Evolutionary conservation across 257 asterid species (phyloP), one percentile per base, ranked within the genome.

Genomic region (Capsicum baccatum): DNA sequence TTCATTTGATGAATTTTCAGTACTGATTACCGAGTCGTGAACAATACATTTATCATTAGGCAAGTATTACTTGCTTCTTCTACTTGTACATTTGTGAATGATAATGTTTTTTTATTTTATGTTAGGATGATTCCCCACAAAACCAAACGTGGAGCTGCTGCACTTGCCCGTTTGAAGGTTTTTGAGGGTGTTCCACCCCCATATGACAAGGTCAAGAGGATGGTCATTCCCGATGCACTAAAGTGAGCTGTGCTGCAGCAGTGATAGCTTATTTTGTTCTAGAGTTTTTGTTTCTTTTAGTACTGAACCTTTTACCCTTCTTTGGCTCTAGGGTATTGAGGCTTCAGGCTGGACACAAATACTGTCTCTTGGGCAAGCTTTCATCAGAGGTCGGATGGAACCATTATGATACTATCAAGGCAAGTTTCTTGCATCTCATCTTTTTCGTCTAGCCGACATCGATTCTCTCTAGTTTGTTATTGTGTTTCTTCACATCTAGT

Each of bases 151-250:
- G 94, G 94, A 69, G 94, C 89, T 11, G 94, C 94, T 62, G 94
- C 94, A 3, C 91, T 91, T 79, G 94, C 90, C 8, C 92, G 94
- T 58, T 82, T 91, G 91, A 91, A 91, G 91, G 94, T 90, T 21
- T 91, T 55, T 0, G 94, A 91, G 83, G 94, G 92, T 81, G 87
- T 91, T 1, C 94, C 94, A 1, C 88, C 92, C 12, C 94, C 94
- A 59, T 91, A 88, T 83, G 94, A 91, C 87, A 91, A 90, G 89
- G 85, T 64, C 9, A 91, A 91, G 89, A 90, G 89, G 83, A 91
- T 91, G 94, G 92, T 91, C 63, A 88, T 91, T 67, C 94, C 94
- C 9, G 94, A 91, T 87, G 92, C 94, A 35, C 94, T 91, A 67
- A 91, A 91, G 94, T 91, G 79, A 85, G 91, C 86, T 52, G 13